Evolutionary conservation across 345 rosid species (phyloP), one percentile per base, ranked within the genome.

Genomic region (Hirschfeldia incana): DNA sequence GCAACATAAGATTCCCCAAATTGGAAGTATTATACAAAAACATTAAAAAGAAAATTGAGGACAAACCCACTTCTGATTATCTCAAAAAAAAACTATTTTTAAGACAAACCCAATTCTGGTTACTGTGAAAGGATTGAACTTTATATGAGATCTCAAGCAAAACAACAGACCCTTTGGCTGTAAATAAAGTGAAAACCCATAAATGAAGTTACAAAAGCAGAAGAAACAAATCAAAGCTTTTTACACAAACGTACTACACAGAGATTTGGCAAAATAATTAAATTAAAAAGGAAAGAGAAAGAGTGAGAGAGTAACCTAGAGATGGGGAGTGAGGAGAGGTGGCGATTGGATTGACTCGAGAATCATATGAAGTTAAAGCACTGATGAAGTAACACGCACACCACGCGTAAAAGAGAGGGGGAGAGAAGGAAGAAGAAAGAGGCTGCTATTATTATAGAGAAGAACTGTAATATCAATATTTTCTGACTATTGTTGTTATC

Each of bases 371-470:
- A 78, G 71, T 34, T 65, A 58, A 78, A 46, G 57, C 46, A 73
- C 15, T 68, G 71, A 69, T 79, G 78, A 79, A 74, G 75, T 79
- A 79, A 74, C 78, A 74, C 82, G 75, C 78, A 79, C 74, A 69
- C 75, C 78, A 79, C 74, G 65, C 70, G 69, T 17, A 77, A 32
- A 66, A 67, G 67, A 79, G 68, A 64, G 37, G 3, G 32, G 60
- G 53, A 63, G 53, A 64, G 21, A 49, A 49, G 1, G 53, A 16
- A 10, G 53, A 11, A 30, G 5, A 55, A 33, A 68, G 7, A 39
- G 67, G 15, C 15, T 10, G 21, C 36, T 34, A 11, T 10, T 42
- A 10, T 34, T 39, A 9, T 39, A 34, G 37, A 34, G 37, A 34
- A 36, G 7, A 57, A 34, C 27, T 3, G 4, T 21, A 29, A 36